Evolutionary conservation across 305 asterid species (phyloP).

Genomic region (Caryopteris hybrid): DNA sequence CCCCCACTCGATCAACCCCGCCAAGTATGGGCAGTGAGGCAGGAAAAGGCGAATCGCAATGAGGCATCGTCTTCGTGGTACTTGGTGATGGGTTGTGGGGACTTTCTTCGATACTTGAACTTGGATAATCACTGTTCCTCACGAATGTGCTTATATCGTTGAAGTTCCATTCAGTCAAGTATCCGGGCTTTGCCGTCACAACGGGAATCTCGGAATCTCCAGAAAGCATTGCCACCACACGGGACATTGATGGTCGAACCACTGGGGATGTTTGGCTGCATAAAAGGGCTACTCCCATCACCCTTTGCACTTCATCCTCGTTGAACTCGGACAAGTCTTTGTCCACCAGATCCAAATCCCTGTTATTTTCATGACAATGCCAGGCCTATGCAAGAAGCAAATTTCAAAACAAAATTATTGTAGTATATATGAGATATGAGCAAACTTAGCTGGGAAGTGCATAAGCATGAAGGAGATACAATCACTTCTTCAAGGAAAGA

Average conservation of each 20-base stretch:
- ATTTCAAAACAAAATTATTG: too few relatives aligned
- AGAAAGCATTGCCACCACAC: slow-evolving; percentile 59
- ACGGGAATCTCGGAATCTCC: slow-evolving; percentile 46
- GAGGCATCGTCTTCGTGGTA: neutral
- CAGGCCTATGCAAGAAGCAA: slow-evolving; percentile 50
- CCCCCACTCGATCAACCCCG: too few relatives aligned
- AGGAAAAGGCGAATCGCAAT: slow-evolving; percentile 22
- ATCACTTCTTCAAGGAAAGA: too few relatives aligned
- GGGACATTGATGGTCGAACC: slow-evolving; percentile 58
- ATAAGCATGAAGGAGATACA: too few relatives aligned
- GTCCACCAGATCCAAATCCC: slow-evolving; percentile 45
- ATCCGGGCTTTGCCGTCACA: slow-evolving; percentile 42
- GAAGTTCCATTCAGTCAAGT: slow-evolving; percentile 57
- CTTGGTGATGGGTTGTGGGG: slow-evolving; percentile 9
- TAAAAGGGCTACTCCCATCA: slow-evolving; percentile 50
- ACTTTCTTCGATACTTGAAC: neutral
- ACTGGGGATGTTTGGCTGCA: slow-evolving; percentile 60
- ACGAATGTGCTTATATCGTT: slow-evolving; percentile 31
- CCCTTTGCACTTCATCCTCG: slow-evolving; percentile 37
- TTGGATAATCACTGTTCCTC: neutral
- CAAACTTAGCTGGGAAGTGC: too few relatives aligned
- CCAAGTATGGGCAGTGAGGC: slow-evolving; percentile 28
- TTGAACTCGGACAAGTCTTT: slow-evolving; percentile 19
- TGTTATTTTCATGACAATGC: slow-evolving; percentile 45
- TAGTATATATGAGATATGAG: too few relatives aligned